A percentile compares a stretch with the other conserved stretches of the same genome.
Conservation (phyloP, 495 filamentous ascomycete genomes). For the Aspergillus leporis region DNA sequence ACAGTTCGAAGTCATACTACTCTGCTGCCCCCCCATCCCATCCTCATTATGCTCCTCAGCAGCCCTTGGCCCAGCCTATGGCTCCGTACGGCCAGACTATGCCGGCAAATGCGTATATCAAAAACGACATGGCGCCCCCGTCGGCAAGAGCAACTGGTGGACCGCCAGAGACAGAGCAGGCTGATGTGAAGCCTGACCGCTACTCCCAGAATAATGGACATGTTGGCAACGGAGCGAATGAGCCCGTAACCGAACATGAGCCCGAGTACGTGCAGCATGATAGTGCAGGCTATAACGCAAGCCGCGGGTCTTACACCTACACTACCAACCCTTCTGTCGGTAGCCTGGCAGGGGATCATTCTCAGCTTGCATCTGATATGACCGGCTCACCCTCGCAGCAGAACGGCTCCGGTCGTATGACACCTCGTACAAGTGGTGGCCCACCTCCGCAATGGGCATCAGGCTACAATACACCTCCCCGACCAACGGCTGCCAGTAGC, state of each 20-base stretch:
- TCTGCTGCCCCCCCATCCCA: conserved; percentile 71
- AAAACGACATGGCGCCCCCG: conserved; percentile 91
- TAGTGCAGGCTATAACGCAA: conserved; percentile 63
- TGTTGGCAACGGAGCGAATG: conserved; percentile 56
- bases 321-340: conserved; percentile 62
- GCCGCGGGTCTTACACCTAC: conserved; percentile 74
- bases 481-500: conserved; percentile 69
- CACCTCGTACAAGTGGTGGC: conserved; percentile 71
- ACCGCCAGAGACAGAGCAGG: conserved; percentile 58
- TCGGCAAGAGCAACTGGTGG: conserved; percentile 57
- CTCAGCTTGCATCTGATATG: conserved; percentile 83
- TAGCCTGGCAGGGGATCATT: conserved; percentile 69
- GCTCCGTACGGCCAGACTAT: conserved; percentile 63
- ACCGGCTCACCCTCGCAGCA: conserved; percentile 83
- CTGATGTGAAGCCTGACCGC: conserved; percentile 71
- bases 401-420: conserved; percentile 81
- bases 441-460: conserved; percentile 72
- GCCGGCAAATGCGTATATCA: conserved; percentile 68
- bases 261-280: conserved; percentile 77
- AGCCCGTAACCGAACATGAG: conserved; percentile 78
- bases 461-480: conserved; percentile 81
- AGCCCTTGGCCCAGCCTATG: conserved; percentile 64
- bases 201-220: conserved; percentile 56
- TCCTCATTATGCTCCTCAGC: conserved; percentile 65
- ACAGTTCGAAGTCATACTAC: conserved; percentile 77